These are phyloP conservation scores for Lanzia echinophila DNA, from an alignment of 2,329 filamentous ascomycete species.

Conservation along the genomic window DNA sequence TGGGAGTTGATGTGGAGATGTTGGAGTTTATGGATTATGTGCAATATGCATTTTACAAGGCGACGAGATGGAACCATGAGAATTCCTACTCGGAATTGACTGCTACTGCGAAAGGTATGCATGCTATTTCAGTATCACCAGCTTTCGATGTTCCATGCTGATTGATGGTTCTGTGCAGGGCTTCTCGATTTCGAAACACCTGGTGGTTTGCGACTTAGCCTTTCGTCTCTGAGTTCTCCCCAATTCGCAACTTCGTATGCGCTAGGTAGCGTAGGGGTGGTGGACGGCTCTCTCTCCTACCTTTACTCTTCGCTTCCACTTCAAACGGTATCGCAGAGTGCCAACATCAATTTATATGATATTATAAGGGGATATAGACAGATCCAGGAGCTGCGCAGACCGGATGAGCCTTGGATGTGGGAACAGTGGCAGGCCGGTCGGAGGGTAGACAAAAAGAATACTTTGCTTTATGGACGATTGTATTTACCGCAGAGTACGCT, in stretches of 20 bases:
- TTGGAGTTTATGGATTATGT: conserved; percentile 97
- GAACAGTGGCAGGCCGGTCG: conserved; percentile 46
- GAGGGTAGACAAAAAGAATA: conserved; percentile 44
- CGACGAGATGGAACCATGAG: conserved; percentile 82
- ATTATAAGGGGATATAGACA: conserved; percentile 80
- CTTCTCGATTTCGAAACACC: conserved; percentile 86
- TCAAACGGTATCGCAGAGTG: conserved; percentile 60
- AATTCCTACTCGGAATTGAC: conserved; percentile 88
- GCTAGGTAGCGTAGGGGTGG: conserved; percentile 79
- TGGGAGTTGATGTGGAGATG: conserved; percentile 46
- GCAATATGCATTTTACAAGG: conserved; percentile 81
- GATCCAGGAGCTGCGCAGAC: conserved; percentile 56
- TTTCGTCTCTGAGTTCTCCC: conserved; percentile 85
- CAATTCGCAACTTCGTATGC: conserved; percentile 95
- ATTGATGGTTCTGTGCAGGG: conserved; percentile 41
- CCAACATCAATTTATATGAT: conserved; percentile 66
- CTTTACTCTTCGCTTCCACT: conserved; percentile 86
- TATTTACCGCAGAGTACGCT: conserved; percentile 80
- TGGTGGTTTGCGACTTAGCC: conserved; percentile 72
- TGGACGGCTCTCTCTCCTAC: conserved; percentile 96
- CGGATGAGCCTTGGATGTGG: conserved; percentile 45
- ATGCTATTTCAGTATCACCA: conserved; percentile 15
- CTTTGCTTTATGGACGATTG: conserved; percentile 68
- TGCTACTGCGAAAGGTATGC: conserved; percentile 69
- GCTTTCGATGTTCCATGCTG: conserved; percentile 11